Conservation (phyloP, 2,329 filamentous ascomycete species). For the Colletotrichum caudatum region DNA sequence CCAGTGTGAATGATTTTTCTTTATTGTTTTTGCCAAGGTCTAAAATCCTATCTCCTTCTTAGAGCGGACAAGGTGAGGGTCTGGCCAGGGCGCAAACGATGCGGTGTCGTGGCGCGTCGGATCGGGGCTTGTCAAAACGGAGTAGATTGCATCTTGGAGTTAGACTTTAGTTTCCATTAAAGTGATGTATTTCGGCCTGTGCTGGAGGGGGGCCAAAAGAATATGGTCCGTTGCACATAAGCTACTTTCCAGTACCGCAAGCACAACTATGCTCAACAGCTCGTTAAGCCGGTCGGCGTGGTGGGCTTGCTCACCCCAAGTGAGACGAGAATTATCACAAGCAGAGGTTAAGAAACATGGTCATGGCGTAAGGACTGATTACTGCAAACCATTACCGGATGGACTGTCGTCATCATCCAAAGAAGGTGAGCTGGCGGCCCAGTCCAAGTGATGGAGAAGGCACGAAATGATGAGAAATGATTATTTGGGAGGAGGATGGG, state of each 20-base stretch:
- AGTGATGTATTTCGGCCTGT: background rate
- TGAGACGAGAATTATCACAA: background rate
- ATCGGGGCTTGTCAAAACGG: background rate
- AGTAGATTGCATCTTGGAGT: background rate
- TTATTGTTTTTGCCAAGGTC: background rate
- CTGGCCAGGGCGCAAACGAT: background rate
- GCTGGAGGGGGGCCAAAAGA: background rate
- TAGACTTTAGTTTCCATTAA: background rate
- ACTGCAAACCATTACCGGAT: background rate
- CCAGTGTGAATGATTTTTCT: background rate
- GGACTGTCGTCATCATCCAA: background rate
- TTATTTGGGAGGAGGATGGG: background rate
- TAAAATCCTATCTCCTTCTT: background rate
- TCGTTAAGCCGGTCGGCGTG: background rate
- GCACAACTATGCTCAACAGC: background rate
- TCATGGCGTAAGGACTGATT: background rate
- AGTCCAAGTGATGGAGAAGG: too few relatives aligned
- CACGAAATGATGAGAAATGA: background rate
- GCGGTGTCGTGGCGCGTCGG: conserved; percentile 1
- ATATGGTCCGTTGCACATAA: background rate
- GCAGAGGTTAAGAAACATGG: background rate
- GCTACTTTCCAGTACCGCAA: background rate
- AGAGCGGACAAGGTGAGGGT: background rate
- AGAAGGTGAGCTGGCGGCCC: background rate
- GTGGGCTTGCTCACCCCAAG: background rate